Evolutionary conservation across 805 yeast species (phyloP), one percentile per base, ranked within the genome.

Genomic region (Zygoascus ofunaensis): DNA sequence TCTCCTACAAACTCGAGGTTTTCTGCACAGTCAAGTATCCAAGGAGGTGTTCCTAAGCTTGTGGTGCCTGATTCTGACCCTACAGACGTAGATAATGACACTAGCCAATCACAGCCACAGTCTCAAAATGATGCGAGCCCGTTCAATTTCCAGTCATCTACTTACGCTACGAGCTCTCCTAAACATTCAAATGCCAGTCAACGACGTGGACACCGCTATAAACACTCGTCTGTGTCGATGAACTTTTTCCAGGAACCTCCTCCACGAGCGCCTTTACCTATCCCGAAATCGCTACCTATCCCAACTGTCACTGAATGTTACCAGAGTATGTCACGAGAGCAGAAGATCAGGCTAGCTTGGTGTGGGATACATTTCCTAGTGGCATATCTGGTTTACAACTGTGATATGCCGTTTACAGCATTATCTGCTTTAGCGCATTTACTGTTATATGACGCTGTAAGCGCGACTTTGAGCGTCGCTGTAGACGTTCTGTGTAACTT

Each of bases 181-280:
- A 41, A 34, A 34, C 3, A 17, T 4, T 21, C 19, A 5, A 51
- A 46, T 36, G 47, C 62, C 5, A 53, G 50, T 28, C 71, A 66
- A 46, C 79, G 98, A 69, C 79, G 89, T 54, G 98, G 98, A 4
- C 98, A 90, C 63, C 75, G 90, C 54, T 90, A 90, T 60, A 90
- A 90, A 60, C 97, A 90, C 62, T 87, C 97, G 2, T 87, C 96
- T 5, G 95, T 90, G 4, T 87, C 95, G 4, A 83, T 90, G 92
- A 89, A 90, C 61, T 74, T 90, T 60, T 90, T 92, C 60, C 95
- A 86, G 62, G 97, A 90, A 57, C 95, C 97, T 1, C 82, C 87
- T 14, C 76, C 71, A 34, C 70, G 80, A 32, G 79, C 82, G 3
- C 82, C 87, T 0, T 64, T 70, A 30, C 70, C 77, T 35, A 65